Conservation (phyloP, 371 early-diverging fungal species). For the Thermomucor indicae-seudaticae region DNA sequence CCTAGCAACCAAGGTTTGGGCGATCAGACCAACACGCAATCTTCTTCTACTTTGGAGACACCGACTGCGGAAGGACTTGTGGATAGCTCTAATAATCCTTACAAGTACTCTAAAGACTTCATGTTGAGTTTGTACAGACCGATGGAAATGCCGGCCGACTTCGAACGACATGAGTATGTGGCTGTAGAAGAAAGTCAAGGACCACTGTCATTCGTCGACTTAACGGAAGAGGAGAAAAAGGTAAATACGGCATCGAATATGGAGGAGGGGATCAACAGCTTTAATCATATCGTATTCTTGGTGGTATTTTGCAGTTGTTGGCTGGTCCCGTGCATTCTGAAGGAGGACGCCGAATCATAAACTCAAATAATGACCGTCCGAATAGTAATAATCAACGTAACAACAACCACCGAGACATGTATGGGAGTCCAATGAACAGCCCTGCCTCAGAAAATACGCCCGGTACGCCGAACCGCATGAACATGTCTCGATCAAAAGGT, state of each 20-base stretch:
- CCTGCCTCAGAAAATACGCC: constrained; percentile 37
- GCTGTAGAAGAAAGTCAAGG: constrained; percentile 56
- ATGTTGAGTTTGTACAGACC: constrained; percentile 76
- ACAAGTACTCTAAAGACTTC: constrained; percentile 75
- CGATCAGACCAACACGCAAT: no score
- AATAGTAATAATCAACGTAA: constrained; percentile 8
- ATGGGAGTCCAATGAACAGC: constrained; percentile 34
- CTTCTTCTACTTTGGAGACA: no score
- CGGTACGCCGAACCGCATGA: constrained; percentile 19
- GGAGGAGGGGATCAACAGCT: neutral
- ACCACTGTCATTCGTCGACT: constrained; percentile 62
- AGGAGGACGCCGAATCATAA: constrained; percentile 33
- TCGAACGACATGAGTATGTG: constrained; percentile 71
- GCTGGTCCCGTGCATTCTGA: constrained; percentile 55
- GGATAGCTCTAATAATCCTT: constrained; percentile 34
- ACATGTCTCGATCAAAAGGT: constrained; percentile 20
- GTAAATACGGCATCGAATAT: constrained; percentile 24
- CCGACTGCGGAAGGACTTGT: constrained; percentile 1
- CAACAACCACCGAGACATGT: constrained; percentile 24
- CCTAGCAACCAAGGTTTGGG: no score
- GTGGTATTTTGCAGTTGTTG: constrained; percentile 28
- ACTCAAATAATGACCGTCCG: constrained; percentile 11
- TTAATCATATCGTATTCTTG: neutral
- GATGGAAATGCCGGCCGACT: constrained; percentile 57
- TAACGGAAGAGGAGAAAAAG: constrained; percentile 68